Base-by-base conservation (phyloP, 176 grass and related monocot species). In the Oryza punctata region DNA sequence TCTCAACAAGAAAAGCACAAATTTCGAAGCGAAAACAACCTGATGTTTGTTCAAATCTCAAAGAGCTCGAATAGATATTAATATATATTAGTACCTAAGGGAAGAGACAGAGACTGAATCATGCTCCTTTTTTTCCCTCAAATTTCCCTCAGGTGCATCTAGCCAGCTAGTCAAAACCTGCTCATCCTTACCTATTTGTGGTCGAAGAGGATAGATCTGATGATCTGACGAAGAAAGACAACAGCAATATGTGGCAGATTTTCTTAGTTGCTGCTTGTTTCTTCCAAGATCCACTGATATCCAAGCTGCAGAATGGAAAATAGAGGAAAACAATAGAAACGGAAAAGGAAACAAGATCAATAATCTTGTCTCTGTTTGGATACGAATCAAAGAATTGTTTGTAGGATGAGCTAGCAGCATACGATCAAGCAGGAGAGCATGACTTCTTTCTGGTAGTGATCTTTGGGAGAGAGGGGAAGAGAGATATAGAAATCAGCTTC, bases 181-280 rank as follows among this genome's bases (percentile, higher is more conserved):
- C 65, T 71, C 87, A 59, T 81, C 44, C 83, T 90, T 85, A 92
- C 90, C 86, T 89, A 50, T 75, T 64, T 47, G 64, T 37, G 88
- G 79, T 75, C 89, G 65, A 70, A 63, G 54, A 38, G 28, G 61
- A 70, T 47, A 80, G 86, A 85, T 92, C 86, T 91, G 82, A 73
- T 80, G 70, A 63, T 57, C 69, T 59, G 76, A 64, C 33, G 71
- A 38, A 82, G 44, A 23, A 30, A 19, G 14, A 54, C 52, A 12
- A 40, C 4, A 54, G 33, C 37, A 82, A 54, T 72, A 72, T 50
- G 40, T 70, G 10, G 28, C 32, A 63, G 37, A 33, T 60, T 49
- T 28, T 64, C 52, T 14, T 38, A 35, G 30, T n/a, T 65, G 78
- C 78, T 47, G 45, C 77, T 76, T 65, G 79, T 40, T 79, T 76